A percentile compares a stretch with the other conserved stretches of the same genome.
Conservation (phyloP, 768 basidiomycete genomes). For the Tylopilus sp. region DNA sequence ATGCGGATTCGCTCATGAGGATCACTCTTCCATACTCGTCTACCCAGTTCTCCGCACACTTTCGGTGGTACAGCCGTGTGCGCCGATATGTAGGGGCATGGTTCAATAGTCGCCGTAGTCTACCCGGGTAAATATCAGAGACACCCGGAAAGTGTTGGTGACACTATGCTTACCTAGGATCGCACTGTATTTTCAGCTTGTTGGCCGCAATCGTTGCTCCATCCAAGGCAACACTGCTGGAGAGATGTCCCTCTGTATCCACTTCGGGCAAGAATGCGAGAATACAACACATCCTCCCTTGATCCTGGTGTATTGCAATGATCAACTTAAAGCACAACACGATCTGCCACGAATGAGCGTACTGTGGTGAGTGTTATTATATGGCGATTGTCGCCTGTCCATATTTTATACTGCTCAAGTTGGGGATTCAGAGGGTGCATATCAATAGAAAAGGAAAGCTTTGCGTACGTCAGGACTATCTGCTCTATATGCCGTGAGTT, state of each 20-base stretch:
- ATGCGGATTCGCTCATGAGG: conserved; percentile 58
- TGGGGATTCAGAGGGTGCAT: neutral
- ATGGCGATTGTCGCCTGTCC: conserved; percentile 27
- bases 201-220: conserved; percentile 31
- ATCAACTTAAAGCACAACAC: neutral
- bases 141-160: neutral
- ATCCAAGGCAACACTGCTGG: conserved; percentile 24
- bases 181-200: conserved; percentile 35
- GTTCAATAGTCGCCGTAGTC: conserved; percentile 38
- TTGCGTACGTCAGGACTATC: conserved; percentile 23
- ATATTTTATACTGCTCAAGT: conserved; percentile 22
- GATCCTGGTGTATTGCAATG: conserved; percentile 13
- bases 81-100: conserved; percentile 36
- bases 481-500: conserved; percentile 23
- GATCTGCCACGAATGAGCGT: conserved; percentile 3
- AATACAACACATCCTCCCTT: conserved; percentile 39
- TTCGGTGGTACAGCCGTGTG: conserved; percentile 35
- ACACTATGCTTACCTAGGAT: conserved; percentile 34
- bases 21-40: conserved; percentile 50
- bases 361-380: conserved; percentile 22
- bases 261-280: conserved; percentile 40
- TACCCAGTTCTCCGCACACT: conserved; percentile 47
- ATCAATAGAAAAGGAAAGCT: neutral
- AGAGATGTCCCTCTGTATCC: conserved; percentile 33
- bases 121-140: conserved; percentile 19